Evolutionary conservation across 208 protist genomes (phyloP), one percentile per base, ranked within the genome.

Genomic region (Balamuthia mandrillaris): DNA sequence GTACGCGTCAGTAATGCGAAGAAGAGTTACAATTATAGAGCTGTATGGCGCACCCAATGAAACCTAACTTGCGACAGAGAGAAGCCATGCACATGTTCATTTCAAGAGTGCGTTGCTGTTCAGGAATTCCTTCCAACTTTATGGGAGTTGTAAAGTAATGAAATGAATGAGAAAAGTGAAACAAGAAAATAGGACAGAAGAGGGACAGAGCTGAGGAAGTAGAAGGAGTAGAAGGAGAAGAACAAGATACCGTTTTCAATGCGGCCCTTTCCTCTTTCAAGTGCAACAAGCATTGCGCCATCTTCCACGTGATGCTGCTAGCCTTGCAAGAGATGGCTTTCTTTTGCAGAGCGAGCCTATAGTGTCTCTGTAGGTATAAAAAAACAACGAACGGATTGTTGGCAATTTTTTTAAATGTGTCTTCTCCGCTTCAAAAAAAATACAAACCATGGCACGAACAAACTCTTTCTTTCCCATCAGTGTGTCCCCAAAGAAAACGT

Each of bases 401-500:
- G 7, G 24, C 24, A n/a, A 51, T 6, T 56, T 60, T 4, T 49
- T 24, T 37, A n/a, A 6, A 39, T 18, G 6, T 79, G 10, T 16
- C 5, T 10, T 79, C 24, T 18, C 10, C 39, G 33, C 49, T 74
- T 16, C 5, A 24, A 21, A 16, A 6, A n/a, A n/a, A n/a, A 42
- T 12, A 51, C 37, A 37, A 7, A 79, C 70, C 33, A 79, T 37
- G 16, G 70, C 70, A 31, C 70, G 41, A 31, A 24, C 41, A 45
- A 58, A 79, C 44, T 79, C 44, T 18, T 35, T 18, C 24, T 24
- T 37, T 4, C 70, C 70, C 24, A 68, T 58, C 3, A 79, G 47
- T 18, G 70, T 45, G 27, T 79, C 70, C 18, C 24, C 70, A 61
- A 79, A 79, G 70, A 79, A 58, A 4, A 60, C 70, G 29, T 35